Conservation (phyloP, 2,329 filamentous ascomycete genomes). For the Aspergillus versicolor region DNA sequence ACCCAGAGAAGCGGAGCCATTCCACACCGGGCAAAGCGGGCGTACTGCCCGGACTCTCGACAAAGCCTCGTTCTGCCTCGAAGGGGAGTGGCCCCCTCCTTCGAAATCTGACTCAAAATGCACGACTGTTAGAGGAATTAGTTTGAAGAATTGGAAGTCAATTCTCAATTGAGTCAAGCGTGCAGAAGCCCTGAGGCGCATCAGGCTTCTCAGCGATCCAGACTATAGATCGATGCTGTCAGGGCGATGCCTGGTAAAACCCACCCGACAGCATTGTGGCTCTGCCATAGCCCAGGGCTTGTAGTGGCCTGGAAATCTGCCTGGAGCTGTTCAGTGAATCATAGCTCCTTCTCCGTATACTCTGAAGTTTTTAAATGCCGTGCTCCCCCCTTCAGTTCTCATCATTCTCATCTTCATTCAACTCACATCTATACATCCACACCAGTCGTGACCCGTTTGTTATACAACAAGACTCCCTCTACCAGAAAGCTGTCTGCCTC, state of each 20-base stretch:
- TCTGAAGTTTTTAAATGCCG: background rate
- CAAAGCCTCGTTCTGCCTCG: constrained; percentile 1
- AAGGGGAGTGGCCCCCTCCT: background rate
- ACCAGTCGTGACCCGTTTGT: background rate
- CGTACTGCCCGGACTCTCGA: background rate
- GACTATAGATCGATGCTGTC: background rate
- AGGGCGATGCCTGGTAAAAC: background rate
- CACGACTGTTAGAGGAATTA: background rate
- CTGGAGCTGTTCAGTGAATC: background rate
- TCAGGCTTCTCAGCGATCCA: constrained; percentile 2
- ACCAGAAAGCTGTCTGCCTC: background rate
- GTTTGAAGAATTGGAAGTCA: background rate
- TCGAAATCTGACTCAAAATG: background rate
- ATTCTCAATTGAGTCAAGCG: background rate
- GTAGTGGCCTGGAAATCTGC: background rate
- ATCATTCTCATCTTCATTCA: background rate
- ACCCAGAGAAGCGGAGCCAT: background rate
- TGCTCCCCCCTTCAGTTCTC: background rate
- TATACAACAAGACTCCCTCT: background rate
- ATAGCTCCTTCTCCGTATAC: background rate
- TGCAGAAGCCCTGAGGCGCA: background rate
- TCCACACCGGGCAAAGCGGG: background rate
- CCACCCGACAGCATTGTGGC: constrained; percentile 1
- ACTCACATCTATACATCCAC: background rate
- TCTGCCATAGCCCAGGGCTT: constrained; percentile 1